Conservation (phyloP, 1,284 basidiomycete species). For the Ceratobasidium sp. region DNA sequence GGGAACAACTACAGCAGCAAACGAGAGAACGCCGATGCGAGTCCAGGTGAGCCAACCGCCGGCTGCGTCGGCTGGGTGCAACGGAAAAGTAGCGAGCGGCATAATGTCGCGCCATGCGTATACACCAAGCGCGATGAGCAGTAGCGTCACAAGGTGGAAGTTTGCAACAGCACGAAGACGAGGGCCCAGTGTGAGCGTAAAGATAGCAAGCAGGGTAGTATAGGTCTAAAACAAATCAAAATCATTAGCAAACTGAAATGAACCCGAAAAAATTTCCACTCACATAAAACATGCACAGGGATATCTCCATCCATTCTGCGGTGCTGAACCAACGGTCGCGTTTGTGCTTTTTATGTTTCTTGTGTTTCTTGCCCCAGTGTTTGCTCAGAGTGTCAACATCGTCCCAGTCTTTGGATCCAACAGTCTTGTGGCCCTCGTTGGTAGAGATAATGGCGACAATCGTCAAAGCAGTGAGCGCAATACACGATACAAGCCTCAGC, state of each 20-base stretch:
- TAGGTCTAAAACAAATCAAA: constrained; percentile 50
- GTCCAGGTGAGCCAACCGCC: constrained; percentile 60
- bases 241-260: neutral
- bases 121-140: constrained; percentile 61
- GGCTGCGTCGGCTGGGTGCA: constrained; percentile 60
- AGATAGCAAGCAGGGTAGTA: constrained; percentile 51
- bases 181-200: constrained; percentile 36
- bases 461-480: constrained; percentile 42
- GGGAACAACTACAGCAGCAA: constrained; percentile 63
- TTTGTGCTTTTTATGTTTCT: constrained; percentile 38
- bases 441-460: constrained; percentile 37
- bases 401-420: constrained; percentile 18
- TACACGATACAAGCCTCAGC: constrained; percentile 32
- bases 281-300: constrained; percentile 48
- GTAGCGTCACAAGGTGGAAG: constrained; percentile 59
- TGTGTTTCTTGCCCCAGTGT: constrained; percentile 48
- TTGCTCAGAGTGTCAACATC: constrained; percentile 38
- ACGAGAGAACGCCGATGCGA: constrained; percentile 58
- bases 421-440: constrained; percentile 34
- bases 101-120: constrained; percentile 75
- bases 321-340: constrained; percentile 42
- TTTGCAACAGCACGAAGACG: constrained; percentile 44
- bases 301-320: constrained; percentile 49
- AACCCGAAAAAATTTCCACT: constrained; percentile 10
- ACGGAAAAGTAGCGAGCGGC: constrained; percentile 68